A percentile compares a stretch with the other conserved stretches of the same genome.
These are phyloP conservation scores for Inga oerstediana DNA, from an alignment of 306 rosid genomes.

Conservation along the genomic window DNA sequence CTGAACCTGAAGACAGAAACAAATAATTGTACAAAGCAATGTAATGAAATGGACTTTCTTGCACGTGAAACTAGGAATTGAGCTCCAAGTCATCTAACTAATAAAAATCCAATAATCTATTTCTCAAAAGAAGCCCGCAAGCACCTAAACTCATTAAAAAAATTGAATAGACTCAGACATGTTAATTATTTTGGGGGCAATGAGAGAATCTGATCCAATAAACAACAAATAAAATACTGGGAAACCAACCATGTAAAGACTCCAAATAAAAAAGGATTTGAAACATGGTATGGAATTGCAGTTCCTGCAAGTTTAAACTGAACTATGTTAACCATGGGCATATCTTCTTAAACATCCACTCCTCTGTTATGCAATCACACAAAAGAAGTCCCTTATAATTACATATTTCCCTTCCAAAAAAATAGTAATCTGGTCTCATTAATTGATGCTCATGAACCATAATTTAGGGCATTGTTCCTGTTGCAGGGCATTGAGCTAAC, in stretches of 20 bases:
- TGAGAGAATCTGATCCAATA: slow-evolving; percentile 1
- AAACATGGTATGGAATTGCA: not conserved
- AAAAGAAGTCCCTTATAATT: no score
- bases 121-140: slow-evolving; percentile 10
- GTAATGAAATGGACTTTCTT: slow-evolving; percentile 1
- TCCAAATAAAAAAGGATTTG: not conserved
- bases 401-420: no score
- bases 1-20: slow-evolving; percentile 61
- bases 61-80: not conserved
- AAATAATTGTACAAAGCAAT: slow-evolving; percentile 16
- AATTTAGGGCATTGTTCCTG: not conserved
- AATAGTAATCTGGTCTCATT: no score
- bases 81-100: no score
- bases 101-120: not conserved
- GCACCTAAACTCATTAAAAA: slow-evolving; percentile 16
- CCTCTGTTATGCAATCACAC: no score
- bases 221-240: not conserved
- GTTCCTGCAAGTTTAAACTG: not conserved
- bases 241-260: not conserved
- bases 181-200: slow-evolving; percentile 5
- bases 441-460: not conserved
- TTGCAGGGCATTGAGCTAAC: not conserved
- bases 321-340: not conserved
- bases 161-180: not conserved
- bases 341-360: no score